Base-by-base conservation (phyloP, 139 green algal genomes). In the Chlorella sp. region DNA sequence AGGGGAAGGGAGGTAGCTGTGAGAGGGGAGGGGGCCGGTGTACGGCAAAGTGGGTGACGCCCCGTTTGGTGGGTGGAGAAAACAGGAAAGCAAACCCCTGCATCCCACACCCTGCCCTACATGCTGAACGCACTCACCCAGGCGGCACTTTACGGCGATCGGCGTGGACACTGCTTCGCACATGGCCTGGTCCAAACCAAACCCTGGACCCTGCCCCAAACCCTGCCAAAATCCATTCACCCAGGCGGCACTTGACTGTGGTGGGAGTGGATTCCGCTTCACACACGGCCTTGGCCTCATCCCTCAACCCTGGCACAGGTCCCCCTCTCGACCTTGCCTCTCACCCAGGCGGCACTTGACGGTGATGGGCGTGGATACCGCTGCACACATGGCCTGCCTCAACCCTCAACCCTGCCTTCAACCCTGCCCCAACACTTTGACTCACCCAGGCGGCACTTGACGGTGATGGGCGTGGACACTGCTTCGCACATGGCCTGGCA, bases 331-430 rank as follows among this genome's bases (percentile, higher is more conserved):
- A 57, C 48, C 48, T 57, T 57, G 68, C 68, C 68, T 11, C 79
- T 71, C 93, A 88, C 96, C 96, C n/a, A 98, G 88, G 16, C 97
- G 91, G 95, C 97, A 99, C 87, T 99, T 99, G 82, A 99, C 95
- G 0, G 92, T 98, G 71, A 99, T 89, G 18, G 95, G 94, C 19
- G 83, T 83, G 61, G 57, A 78, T 19, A 92, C 61, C 1, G 90
- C 92, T 37, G 87, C 91, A 11, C 61, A 82, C 88, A 97, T 94
- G 0, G 96, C 96, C 11, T 89, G 83, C n/a, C n/a, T n/a, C 48
- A 57, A 57, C 48, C 48, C 9, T 57, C 48, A 81, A n/a, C n/a
- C n/a, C n/a, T n/a, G n/a, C n/a, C n/a, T n/a, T n/a, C 75, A 22
- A 26, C 68, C 68, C n/a, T n/a, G n/a, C n/a, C n/a, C n/a, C n/a